Evolutionary conservation across 2,329 filamentous ascomycete genomes (phyloP).

Genomic region (Moelleriella libera): DNA sequence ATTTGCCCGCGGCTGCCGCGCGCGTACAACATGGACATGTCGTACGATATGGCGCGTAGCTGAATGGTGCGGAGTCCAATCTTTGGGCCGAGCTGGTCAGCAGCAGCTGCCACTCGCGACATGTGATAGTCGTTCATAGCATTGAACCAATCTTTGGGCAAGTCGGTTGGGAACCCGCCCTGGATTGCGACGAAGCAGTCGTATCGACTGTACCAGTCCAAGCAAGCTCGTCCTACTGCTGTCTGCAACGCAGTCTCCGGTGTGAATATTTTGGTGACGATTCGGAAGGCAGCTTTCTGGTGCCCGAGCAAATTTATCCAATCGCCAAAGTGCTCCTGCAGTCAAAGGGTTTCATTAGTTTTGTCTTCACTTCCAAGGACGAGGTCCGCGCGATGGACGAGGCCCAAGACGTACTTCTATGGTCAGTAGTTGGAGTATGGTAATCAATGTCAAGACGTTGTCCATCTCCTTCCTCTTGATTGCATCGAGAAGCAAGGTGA

Average conservation of each 20-base stretch:
- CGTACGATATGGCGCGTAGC: slow-evolving; percentile 60
- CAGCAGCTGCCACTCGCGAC: slow-evolving; percentile 41
- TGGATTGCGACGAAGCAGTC: slow-evolving; percentile 76
- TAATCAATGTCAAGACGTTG: slow-evolving; percentile 62
- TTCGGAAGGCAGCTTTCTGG: slow-evolving; percentile 74
- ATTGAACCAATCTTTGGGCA: slow-evolving; percentile 69
- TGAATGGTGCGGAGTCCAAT: slow-evolving; percentile 53
- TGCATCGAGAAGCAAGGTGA: slow-evolving; percentile 59
- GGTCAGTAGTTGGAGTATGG: slow-evolving; percentile 80
- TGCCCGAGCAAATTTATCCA: slow-evolving; percentile 91
- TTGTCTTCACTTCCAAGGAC: neutral
- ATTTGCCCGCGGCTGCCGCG: slow-evolving; percentile 51
- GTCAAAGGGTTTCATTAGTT: slow-evolving; percentile 1
- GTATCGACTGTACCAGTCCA: slow-evolving; percentile 84
- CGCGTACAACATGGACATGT: slow-evolving; percentile 68
- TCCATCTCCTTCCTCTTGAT: slow-evolving; percentile 59
- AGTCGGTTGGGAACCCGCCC: slow-evolving; percentile 59
- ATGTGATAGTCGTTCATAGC: slow-evolving; percentile 48
- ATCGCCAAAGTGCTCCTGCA: slow-evolving; percentile 82
- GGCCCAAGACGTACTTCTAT: slow-evolving; percentile 56
- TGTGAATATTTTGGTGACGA: slow-evolving; percentile 65
- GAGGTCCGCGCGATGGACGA: neutral
- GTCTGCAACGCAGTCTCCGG: slow-evolving; percentile 61
- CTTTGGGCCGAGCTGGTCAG: slow-evolving; percentile 48
- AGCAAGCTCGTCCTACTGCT: slow-evolving; percentile 55